A percentile compares a stretch with the other conserved stretches of the same genome.
Conservation (phyloP, 495 filamentous ascomycete species). For the Podospora anserina region DNA sequence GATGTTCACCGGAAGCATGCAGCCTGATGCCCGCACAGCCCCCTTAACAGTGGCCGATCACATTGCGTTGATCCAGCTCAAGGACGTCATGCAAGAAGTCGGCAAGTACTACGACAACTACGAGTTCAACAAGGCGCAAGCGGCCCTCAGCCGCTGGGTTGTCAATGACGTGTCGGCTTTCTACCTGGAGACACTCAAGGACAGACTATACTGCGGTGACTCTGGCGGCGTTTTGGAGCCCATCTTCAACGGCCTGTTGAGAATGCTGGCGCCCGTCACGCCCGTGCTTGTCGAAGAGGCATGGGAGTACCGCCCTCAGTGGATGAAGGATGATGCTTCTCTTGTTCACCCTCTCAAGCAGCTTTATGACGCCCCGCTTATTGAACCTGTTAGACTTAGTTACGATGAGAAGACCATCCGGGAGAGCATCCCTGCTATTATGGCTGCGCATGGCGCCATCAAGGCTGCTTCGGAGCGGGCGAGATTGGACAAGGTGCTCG, state of each 20-base stretch:
- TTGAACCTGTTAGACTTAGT: slow-evolving; percentile 30
- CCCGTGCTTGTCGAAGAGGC: slow-evolving; percentile 85
- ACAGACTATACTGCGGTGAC: slow-evolving; percentile 78
- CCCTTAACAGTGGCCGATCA: slow-evolving; percentile 58
- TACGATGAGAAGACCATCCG: slow-evolving; percentile 32
- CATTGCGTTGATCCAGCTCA: slow-evolving; percentile 73
- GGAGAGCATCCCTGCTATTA: slow-evolving; percentile 56
- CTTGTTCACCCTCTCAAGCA: slow-evolving; percentile 41
- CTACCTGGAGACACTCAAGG: slow-evolving; percentile 90
- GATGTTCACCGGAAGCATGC: slow-evolving; percentile 78
- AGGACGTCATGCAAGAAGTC: slow-evolving; percentile 57
- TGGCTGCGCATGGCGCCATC: slow-evolving; percentile 56
- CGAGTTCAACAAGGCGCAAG: slow-evolving; percentile 79
- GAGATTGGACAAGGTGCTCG: slow-evolving; percentile 60
- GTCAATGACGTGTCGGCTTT: slow-evolving; percentile 82
- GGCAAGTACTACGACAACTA: slow-evolving; percentile 61
- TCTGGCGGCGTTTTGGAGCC: slow-evolving; percentile 64
- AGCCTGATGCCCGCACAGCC: slow-evolving; percentile 51
- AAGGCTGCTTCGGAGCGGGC: slow-evolving; percentile 70
- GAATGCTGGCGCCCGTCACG: slow-evolving; percentile 75
- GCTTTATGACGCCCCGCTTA: slow-evolving; percentile 40
- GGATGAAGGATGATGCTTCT: slow-evolving; percentile 50
- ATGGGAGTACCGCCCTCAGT: slow-evolving; percentile 70
- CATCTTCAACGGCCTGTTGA: slow-evolving; percentile 66
- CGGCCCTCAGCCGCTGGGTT: slow-evolving; percentile 72